These are phyloP conservation scores for Achaetomium macrosporum DNA, from an alignment of 2,329 filamentous ascomycete species.

Conservation along the genomic window DNA sequence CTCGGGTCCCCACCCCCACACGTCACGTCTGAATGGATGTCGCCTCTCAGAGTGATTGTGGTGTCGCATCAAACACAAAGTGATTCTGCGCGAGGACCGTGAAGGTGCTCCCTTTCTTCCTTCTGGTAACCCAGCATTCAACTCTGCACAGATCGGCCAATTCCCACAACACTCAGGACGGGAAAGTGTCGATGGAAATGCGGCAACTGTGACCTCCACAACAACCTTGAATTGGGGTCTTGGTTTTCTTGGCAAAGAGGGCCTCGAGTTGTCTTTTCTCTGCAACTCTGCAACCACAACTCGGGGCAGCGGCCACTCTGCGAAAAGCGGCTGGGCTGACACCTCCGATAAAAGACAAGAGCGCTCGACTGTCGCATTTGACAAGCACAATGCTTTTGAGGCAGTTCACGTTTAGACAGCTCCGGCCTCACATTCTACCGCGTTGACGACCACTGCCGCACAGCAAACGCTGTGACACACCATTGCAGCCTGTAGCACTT, in stretches of 20 bases:
- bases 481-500: background rate
- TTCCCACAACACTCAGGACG: too few relatives aligned
- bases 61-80: too few relatives aligned
- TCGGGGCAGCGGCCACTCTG: conserved; percentile 17
- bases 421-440: conserved; percentile 12
- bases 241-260: conserved; percentile 22
- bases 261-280: conserved; percentile 7
- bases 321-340: conserved; percentile 12
- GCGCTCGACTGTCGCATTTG: background rate
- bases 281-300: background rate
- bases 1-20: too few relatives aligned
- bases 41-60: too few relatives aligned
- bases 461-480: background rate
- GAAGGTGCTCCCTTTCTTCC: too few relatives aligned
- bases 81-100: too few relatives aligned
- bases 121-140: too few relatives aligned
- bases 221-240: conserved; percentile 3
- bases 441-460: conserved; percentile 11
- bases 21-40: too few relatives aligned
- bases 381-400: conserved; percentile 18
- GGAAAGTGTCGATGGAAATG: background rate
- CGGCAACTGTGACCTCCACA: background rate
- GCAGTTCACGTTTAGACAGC: conserved; percentile 7
- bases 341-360: conserved; percentile 19
- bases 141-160: too few relatives aligned